These are phyloP conservation scores for Dalechampia spathulata DNA, from an alignment of 441 rosid species.

Conservation along the genomic window DNA sequence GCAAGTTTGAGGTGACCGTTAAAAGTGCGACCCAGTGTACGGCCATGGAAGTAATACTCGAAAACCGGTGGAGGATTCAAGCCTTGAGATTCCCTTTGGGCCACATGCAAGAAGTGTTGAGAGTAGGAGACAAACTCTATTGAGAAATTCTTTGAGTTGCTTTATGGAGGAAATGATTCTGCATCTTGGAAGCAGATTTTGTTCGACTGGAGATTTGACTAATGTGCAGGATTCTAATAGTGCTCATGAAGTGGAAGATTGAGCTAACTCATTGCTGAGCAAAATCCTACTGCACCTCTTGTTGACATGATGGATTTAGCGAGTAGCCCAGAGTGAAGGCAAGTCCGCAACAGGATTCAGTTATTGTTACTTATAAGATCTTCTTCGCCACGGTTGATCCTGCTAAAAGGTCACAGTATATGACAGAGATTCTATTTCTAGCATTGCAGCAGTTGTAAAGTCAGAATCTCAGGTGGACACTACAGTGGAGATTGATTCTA, in stretches of 20 bases:
- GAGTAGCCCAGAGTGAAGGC: constrained; percentile 40
- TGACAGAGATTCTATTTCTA: constrained; percentile 85
- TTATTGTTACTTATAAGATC: constrained; percentile 44
- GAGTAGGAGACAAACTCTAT: constrained; percentile 77
- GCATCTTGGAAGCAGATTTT: constrained; percentile 69
- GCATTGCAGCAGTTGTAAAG: constrained; percentile 76
- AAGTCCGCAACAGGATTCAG: constrained; percentile 41
- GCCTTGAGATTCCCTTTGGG: constrained; percentile 68
- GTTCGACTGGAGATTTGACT: constrained; percentile 45
- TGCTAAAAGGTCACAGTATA: constrained; percentile 59
- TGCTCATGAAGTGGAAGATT: constrained; percentile 42
- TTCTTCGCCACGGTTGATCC: constrained; percentile 40
- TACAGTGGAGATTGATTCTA: constrained; percentile 76
- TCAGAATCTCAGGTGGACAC: constrained; percentile 76
- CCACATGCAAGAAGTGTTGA: constrained; percentile 75
- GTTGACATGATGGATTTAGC: constrained; percentile 45
- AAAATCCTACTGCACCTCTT: constrained; percentile 34
- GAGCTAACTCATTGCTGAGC: constrained; percentile 51
- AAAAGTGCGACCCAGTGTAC: constrained; percentile 77
- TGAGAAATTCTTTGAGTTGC: constrained; percentile 45
- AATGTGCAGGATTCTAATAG: constrained; percentile 46
- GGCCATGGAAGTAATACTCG: constrained; percentile 63
- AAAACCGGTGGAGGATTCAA: constrained; percentile 53
- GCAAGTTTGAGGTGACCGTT: constrained; percentile 75
- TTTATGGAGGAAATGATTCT: constrained; percentile 90